Percentiles rank a stretch among this genome's conserved stretches.
phyloP scores from a whole-genome alignment of 257 asterid species.

The Pogostemon cablin region DNA sequence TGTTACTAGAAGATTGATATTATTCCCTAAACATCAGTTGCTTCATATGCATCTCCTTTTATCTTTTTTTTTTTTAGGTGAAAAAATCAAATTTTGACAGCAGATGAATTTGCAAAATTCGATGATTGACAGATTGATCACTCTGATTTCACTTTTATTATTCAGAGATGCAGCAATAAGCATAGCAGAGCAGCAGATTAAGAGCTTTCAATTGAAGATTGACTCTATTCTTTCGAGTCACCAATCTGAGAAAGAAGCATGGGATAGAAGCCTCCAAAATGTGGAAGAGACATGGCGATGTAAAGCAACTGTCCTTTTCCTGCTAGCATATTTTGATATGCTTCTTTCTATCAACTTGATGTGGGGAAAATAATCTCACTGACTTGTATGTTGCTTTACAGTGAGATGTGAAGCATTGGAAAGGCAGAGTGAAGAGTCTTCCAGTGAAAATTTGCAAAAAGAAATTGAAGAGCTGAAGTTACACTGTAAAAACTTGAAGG shows the following conservation, averaged over 20 bases:
- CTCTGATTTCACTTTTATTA: conserved; percentile 35
- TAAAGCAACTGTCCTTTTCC: conserved; percentile 40
- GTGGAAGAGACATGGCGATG: conserved; percentile 97
- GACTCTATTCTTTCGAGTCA: conserved; percentile 69
- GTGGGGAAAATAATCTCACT: conserved; percentile 20
- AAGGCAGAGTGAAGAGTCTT: conserved; percentile 58
- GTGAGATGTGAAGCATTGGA: conserved; percentile 78
- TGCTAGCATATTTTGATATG: conserved; percentile 24
- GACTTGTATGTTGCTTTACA: conserved; percentile 43
- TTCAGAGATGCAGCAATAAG: conserved; percentile 81
- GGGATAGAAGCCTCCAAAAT: conserved; percentile 80
- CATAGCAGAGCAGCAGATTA: conserved; percentile 62
- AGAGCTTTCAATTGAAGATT: conserved; percentile 70
- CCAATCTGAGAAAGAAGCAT: conserved; percentile 77
- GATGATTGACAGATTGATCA: conserved; percentile 23
- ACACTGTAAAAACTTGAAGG: conserved; percentile 70
- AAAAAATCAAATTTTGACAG: conserved; percentile 20
- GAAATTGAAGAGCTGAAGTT: conserved; percentile 71
- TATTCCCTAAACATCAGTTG: conserved; percentile 8
- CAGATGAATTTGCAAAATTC: conserved; percentile 20
- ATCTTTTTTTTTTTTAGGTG: conserved; percentile 1
- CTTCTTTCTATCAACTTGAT: conserved; percentile 17
- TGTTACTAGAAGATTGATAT: conserved; percentile 16
- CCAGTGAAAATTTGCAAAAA: conserved; percentile 52
- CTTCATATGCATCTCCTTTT: conserved; percentile 16